Conservation (phyloP, 305 asterid species). For the Salvia sclarea region DNA sequence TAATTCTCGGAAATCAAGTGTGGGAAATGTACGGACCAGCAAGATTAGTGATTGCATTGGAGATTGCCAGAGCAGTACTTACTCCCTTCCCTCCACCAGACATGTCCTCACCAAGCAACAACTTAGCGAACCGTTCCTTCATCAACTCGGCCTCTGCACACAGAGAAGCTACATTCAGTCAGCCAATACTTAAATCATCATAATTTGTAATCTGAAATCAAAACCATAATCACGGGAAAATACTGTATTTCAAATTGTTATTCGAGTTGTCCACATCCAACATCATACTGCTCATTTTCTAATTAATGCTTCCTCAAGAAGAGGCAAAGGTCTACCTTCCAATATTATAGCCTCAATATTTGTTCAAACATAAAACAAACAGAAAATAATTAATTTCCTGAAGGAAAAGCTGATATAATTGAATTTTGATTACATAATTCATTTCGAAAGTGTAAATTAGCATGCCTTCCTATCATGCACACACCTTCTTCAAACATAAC, state of each 20-base stretch:
- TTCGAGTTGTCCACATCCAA: background rate
- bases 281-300: slow-evolving; percentile 1
- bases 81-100: slow-evolving; percentile 95
- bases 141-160: slow-evolving; percentile 66
- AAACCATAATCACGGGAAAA: background rate
- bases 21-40: slow-evolving; percentile 53
- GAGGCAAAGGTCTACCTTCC: background rate
- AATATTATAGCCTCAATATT: background rate
- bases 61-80: slow-evolving; percentile 81
- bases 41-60: slow-evolving; percentile 89
- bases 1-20: background rate
- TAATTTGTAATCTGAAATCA: background rate
- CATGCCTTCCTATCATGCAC: background rate
- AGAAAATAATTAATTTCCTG: background rate
- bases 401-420: background rate
- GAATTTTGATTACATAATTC: background rate
- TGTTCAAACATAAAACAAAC: background rate
- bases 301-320: background rate
- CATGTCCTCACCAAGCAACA: slow-evolving; percentile 93
- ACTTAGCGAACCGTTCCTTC: slow-evolving; percentile 81
- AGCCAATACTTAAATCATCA: background rate
- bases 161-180: slow-evolving; percentile 8
- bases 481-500: background rate
- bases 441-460: background rate
- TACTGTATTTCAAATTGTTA: background rate